These are phyloP conservation scores for Apiotrichum domesticum DNA, from an alignment of 1,284 basidiomycete genomes.

Conservation along the genomic window DNA sequence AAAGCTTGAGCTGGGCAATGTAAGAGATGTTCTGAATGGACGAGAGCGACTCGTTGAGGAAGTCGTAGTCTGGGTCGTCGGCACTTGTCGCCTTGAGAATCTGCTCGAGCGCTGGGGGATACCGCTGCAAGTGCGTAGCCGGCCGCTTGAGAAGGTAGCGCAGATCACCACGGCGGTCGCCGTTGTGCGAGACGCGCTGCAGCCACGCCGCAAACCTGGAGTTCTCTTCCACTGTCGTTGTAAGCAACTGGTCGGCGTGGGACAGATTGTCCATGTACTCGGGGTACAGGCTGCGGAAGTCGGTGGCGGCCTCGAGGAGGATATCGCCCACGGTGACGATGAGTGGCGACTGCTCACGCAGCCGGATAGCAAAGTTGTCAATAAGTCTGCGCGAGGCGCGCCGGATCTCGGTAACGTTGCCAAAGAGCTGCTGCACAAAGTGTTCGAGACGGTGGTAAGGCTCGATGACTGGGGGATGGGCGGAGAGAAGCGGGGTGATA, in stretches of 20 bases:
- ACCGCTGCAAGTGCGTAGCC: slow-evolving; percentile 81
- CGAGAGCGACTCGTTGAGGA: slow-evolving; percentile 64
- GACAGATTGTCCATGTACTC: slow-evolving; percentile 79
- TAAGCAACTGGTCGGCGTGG: slow-evolving; percentile 74
- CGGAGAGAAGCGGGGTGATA: slow-evolving; percentile 65
- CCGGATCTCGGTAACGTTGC: slow-evolving; percentile 75
- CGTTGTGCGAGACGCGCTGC: slow-evolving; percentile 54
- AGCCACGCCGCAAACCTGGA: slow-evolving; percentile 76
- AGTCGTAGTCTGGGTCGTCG: slow-evolving; percentile 73
- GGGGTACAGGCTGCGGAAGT: slow-evolving; percentile 81
- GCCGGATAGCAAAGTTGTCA: slow-evolving; percentile 77
- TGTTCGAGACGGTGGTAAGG: slow-evolving; percentile 60
- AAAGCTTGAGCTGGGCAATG: slow-evolving; percentile 71
- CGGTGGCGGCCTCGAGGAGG: slow-evolving; percentile 77
- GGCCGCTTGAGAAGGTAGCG: slow-evolving; percentile 82
- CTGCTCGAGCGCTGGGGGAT: slow-evolving; percentile 78
- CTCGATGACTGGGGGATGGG: slow-evolving; percentile 65
- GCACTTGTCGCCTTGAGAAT: slow-evolving; percentile 72
- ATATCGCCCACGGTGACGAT: slow-evolving; percentile 85
- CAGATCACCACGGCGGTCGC: slow-evolving; percentile 72
- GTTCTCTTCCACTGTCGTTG: slow-evolving; percentile 76
- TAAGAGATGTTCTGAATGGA: slow-evolving; percentile 70
- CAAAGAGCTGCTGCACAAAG: slow-evolving; percentile 81
- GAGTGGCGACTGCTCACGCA: slow-evolving; percentile 78
- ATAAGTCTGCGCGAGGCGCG: slow-evolving; percentile 74